Evolutionary conservation across 2,329 filamentous ascomycete genomes (phyloP), one percentile per base, ranked within the genome.

Genomic region (Mollisia scopiformis): DNA sequence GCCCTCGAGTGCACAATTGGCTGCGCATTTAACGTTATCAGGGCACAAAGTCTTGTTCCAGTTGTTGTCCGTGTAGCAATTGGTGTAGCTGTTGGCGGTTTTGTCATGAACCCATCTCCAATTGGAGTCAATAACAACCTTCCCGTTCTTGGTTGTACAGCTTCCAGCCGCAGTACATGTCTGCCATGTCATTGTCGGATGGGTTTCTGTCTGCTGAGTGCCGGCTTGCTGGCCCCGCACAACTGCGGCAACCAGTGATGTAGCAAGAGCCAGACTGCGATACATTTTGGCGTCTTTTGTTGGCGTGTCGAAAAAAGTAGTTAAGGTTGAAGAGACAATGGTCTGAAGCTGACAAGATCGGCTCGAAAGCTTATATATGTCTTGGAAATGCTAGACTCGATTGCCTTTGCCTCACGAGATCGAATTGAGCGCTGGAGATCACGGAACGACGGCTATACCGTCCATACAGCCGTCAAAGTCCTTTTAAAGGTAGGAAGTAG

Each of bases 101-200:
- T 74, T 76, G 46, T 76, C 73, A 72, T 85, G 82, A 47, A 84
- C 72, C 83, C 83, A 86, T 58, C 83, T 78, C 82, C 82, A 86
- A 75, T 85, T 85, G 65, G 81, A 65, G 66, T 86, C 83, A 66
- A 85, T 73, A 37, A 80, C 78, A 55, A 86, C 75, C 53, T 79
- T 79, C 37, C 79, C 80, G 56, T 73, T 74, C 62, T 80, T 75
- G 27, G 74, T 77, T 1, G 77, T 78, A 73, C 83, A 85, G 23
- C 53, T 60, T 55, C 78, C 77, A 41, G 71, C 71, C 21, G 72
- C 71, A 31, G 79, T 77, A 70, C 83, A 86, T 63, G 77, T 77
- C 66, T 80, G 74, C 77, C 80, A 82, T 57, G 76, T 80, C 73
- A 86, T 74, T 51, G 77, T 70, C 55, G 83, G 83, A 64, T 85